These are phyloP conservation scores for Macaranga tanarius DNA, from an alignment of 441 rosid species.

Conservation along the genomic window DNA sequence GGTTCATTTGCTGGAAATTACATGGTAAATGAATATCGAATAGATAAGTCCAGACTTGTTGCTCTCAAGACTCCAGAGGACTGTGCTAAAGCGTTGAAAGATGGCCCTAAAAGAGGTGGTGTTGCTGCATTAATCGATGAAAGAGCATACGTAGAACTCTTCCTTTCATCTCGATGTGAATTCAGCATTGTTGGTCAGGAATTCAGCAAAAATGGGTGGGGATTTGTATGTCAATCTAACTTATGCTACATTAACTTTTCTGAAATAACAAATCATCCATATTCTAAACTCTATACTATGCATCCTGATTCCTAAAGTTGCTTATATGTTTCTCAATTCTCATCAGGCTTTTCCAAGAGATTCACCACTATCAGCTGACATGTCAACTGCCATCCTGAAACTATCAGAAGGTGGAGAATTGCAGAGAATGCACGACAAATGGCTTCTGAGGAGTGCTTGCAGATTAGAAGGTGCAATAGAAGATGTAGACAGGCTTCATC, in stretches of 20 bases:
- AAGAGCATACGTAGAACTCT: conserved; percentile 35
- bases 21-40: conserved; percentile 21
- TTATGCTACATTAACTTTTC: too few species aligned
- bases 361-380: conserved; percentile 39
- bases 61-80: conserved; percentile 32
- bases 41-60: conserved; percentile 32
- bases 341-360: conserved; percentile 42
- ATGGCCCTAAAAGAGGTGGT: conserved; percentile 29
- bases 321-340: not conserved
- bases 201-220: conserved; percentile 42
- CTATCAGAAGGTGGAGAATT: conserved; percentile 47
- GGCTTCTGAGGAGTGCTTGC: conserved; percentile 39
- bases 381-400: conserved; percentile 41
- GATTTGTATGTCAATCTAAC: conserved; percentile 31
- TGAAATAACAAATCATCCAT: too few species aligned
- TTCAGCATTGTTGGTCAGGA: conserved; percentile 37
- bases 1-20: conserved; percentile 30
- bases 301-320: not conserved
- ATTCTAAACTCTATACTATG: not conserved
- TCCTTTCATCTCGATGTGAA: conserved; percentile 33
- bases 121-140: conserved; percentile 39
- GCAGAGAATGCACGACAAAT: conserved; percentile 46
- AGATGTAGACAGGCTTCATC: conserved; percentile 31
- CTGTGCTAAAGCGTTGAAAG: conserved; percentile 28
- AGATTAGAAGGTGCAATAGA: conserved; percentile 26